Conservation (phyloP, 805 yeast genomes). For the Ogataea minuta region DNA sequence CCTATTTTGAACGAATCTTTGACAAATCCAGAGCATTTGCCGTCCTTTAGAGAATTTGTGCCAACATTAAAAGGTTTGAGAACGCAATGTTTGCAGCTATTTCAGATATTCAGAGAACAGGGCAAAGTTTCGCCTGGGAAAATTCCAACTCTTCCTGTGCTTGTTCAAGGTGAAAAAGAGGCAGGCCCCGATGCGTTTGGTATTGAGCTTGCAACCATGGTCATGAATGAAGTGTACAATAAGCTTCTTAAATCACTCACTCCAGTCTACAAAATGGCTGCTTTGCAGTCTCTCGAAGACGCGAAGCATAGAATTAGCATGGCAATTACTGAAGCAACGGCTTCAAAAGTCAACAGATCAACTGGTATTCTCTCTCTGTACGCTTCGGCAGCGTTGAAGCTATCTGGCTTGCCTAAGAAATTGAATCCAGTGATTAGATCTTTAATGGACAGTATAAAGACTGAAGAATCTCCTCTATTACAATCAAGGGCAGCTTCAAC, state of each 20-base stretch:
- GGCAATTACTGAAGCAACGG: conserved; percentile 68
- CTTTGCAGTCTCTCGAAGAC: conserved; percentile 73
- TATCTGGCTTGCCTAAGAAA: conserved; percentile 77
- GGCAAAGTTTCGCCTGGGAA: conserved; percentile 71
- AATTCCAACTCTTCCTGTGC: conserved; percentile 79
- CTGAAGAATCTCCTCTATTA: conserved; percentile 61
- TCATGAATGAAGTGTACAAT: conserved; percentile 61
- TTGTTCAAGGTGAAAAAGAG: conserved; percentile 90
- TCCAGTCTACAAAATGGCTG: conserved; percentile 66
- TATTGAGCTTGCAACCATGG: conserved; percentile 69
- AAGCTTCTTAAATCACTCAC: conserved; percentile 61
- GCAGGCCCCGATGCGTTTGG: conserved; percentile 95
- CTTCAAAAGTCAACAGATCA: conserved; percentile 48
- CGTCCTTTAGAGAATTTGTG: conserved; percentile 76
- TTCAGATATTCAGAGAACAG: conserved; percentile 71
- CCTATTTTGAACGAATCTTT: conserved; percentile 36
- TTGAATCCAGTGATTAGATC: conserved; percentile 86
- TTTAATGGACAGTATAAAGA: conserved; percentile 87
- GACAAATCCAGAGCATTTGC: conserved; percentile 42
- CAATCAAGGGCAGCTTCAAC: conserved; percentile 73
- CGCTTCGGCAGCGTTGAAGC: conserved; percentile 68
- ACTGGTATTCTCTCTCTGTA: conserved; percentile 66
- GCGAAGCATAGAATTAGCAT: conserved; percentile 64
- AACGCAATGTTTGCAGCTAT: conserved; percentile 80
- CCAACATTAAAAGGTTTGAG: conserved; percentile 84